These are phyloP conservation scores for Lepiota brunneoincarnata DNA, from an alignment of 768 basidiomycete genomes.

Conservation along the genomic window DNA sequence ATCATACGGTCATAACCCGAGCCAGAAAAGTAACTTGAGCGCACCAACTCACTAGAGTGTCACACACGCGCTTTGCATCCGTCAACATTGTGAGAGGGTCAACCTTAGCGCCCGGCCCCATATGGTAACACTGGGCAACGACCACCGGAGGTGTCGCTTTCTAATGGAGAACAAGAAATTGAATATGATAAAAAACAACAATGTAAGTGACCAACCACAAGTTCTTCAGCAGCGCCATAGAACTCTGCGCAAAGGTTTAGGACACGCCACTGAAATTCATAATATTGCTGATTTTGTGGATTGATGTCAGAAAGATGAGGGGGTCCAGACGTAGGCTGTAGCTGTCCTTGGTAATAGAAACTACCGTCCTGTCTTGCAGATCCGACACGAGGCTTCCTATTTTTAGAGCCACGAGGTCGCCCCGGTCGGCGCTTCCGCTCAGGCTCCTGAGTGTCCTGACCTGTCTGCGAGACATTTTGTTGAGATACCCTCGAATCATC, in stretches of 20 bases:
- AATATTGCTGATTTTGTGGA: slow-evolving; percentile 73
- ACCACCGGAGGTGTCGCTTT: slow-evolving; percentile 67
- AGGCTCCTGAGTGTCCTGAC: slow-evolving; percentile 13
- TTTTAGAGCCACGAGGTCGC: slow-evolving; percentile 78
- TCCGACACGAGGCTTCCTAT: slow-evolving; percentile 46
- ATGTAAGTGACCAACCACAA: slow-evolving; percentile 56
- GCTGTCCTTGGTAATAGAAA: slow-evolving; percentile 41
- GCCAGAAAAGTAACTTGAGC: slow-evolving; percentile 1
- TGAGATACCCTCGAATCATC: slow-evolving; percentile 2
- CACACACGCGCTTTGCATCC: slow-evolving; percentile 78
- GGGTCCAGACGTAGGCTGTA: slow-evolving; percentile 24
- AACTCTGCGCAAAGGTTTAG: slow-evolving; percentile 82
- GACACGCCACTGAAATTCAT: slow-evolving; percentile 85
- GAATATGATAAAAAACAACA: slow-evolving; percentile 11
- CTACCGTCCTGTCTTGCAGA: slow-evolving; percentile 33
- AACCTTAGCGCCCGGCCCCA: slow-evolving; percentile 64
- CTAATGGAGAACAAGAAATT: slow-evolving; percentile 22
- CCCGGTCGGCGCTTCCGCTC: slow-evolving; percentile 72
- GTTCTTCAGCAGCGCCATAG: slow-evolving; percentile 82
- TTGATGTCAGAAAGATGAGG: slow-evolving; percentile 49
- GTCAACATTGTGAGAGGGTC: slow-evolving; percentile 72
- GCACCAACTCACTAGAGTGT: slow-evolving; percentile 55
- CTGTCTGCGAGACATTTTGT: slow-evolving; percentile 5
- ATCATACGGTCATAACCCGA: slow-evolving; percentile 9
- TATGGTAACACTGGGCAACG: slow-evolving; percentile 77